These are phyloP conservation scores for Choiromyces venosus DNA, from an alignment of 495 filamentous ascomycete species.

Conservation along the genomic window DNA sequence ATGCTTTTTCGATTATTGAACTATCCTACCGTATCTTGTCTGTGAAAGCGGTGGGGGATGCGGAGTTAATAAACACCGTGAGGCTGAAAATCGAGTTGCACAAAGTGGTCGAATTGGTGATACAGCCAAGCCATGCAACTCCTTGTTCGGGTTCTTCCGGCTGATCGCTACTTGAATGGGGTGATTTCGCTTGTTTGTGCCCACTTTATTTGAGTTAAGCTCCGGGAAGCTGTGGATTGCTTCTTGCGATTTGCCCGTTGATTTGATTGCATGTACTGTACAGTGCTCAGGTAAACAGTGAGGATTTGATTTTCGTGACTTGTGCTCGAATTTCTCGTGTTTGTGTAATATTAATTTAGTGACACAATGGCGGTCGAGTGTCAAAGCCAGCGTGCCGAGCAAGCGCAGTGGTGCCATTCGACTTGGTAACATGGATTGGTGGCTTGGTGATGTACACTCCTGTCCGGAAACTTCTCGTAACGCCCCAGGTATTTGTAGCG, in stretches of 20 bases:
- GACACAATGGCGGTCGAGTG: background rate
- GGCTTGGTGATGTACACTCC: too few species aligned
- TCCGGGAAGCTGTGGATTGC: background rate
- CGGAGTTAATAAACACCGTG: background rate
- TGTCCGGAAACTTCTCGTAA: too few species aligned
- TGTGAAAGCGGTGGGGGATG: background rate
- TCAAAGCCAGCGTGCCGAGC: background rate
- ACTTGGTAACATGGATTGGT: background rate
- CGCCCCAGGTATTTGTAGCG: too few species aligned
- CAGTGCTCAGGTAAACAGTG: too few species aligned
- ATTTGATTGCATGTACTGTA: background rate
- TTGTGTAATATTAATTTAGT: background rate
- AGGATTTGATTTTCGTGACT: background rate
- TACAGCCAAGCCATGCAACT: background rate
- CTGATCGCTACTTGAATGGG: background rate
- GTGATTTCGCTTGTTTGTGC: background rate
- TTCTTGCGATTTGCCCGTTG: background rate
- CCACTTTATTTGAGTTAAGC: background rate
- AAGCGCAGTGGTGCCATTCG: background rate
- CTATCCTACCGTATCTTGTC: background rate
- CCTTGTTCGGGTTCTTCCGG: background rate
- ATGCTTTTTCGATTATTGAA: background rate
- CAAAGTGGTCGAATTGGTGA: background rate
- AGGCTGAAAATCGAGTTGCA: background rate
- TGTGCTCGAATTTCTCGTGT: background rate